These are phyloP conservation scores for Rhodotorula sp. DNA, from an alignment of 1,284 basidiomycete species.

Conservation along the genomic window DNA sequence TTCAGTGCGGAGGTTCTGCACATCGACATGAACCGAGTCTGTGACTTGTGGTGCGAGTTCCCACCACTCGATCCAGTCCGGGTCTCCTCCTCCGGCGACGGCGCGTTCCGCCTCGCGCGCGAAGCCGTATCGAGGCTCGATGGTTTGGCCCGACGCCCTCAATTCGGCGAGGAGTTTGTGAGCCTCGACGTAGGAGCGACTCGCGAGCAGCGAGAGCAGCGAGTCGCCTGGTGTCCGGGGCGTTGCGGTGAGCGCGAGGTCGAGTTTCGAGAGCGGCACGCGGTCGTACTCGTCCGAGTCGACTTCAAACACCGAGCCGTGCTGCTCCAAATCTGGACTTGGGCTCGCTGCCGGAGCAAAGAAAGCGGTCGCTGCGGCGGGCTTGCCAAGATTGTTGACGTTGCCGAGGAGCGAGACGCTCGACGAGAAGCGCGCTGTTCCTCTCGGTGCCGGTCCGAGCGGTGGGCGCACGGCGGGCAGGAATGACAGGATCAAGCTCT, in stretches of 20 bases:
- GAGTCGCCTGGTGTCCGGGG: constrained; percentile 20
- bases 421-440: constrained; percentile 3
- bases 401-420: constrained; percentile 8
- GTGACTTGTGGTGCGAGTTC: constrained; percentile 10
- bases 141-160: background rate
- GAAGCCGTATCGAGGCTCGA: constrained; percentile 8
- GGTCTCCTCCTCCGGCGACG: background rate
- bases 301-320: constrained; percentile 15
- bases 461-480: background rate
- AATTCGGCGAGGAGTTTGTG: constrained; percentile 9
- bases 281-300: constrained; percentile 10
- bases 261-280: constrained; percentile 30
- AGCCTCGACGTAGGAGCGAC: background rate
- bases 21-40: background rate
- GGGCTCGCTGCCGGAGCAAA: background rate
- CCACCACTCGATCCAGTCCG: constrained; percentile 31
- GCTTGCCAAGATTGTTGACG: background rate
- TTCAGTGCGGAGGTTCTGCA: background rate
- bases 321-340: too few species aligned
- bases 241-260: background rate
- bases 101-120: background rate
- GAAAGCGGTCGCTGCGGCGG: background rate
- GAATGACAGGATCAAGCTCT: constrained; percentile 5
- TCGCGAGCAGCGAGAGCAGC: constrained; percentile 15
- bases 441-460: background rate